Percentiles rank a stretch among this genome's conserved stretches.
Evolutionary conservation across 805 yeast species (phyloP).

Genomic region (Ascoidea rubescens): DNA sequence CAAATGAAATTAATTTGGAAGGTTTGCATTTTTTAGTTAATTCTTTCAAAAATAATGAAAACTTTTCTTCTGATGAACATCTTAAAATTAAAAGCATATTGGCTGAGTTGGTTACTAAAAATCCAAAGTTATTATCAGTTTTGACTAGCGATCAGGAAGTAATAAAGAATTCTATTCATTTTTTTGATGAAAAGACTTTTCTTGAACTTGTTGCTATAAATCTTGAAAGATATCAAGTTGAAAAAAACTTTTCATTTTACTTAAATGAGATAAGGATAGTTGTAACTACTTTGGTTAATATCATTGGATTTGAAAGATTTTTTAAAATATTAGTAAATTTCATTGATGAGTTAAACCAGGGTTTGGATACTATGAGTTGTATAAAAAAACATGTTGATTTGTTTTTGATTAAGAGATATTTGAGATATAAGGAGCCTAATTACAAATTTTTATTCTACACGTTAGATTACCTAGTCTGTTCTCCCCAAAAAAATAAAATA

Average conservation of each 20-base stretch:
- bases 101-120: not conserved
- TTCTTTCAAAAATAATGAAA: not conserved
- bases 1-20: not conserved
- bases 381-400: not conserved
- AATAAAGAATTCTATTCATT: too few relatives aligned
- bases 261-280: too few relatives aligned
- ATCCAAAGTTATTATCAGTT: not conserved
- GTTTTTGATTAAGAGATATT: not conserved
- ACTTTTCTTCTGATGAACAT: not conserved
- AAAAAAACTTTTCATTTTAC: too few relatives aligned
- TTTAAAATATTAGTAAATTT: too few relatives aligned
- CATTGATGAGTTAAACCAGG: not conserved
- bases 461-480: not conserved
- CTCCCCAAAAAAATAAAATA: too few relatives aligned
- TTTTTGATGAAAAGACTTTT: too few relatives aligned
- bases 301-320: not conserved
- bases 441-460: too few relatives aligned
- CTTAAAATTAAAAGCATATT: not conserved
- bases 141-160: not conserved
- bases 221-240: too few relatives aligned
- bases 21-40: not conserved
- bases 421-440: not conserved
- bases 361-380: not conserved
- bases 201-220: not conserved
- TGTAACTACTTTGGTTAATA: not conserved